Evolutionary conservation across 208 protist genomes (phyloP).

Genomic region (Wallacemonas collosoma): DNA sequence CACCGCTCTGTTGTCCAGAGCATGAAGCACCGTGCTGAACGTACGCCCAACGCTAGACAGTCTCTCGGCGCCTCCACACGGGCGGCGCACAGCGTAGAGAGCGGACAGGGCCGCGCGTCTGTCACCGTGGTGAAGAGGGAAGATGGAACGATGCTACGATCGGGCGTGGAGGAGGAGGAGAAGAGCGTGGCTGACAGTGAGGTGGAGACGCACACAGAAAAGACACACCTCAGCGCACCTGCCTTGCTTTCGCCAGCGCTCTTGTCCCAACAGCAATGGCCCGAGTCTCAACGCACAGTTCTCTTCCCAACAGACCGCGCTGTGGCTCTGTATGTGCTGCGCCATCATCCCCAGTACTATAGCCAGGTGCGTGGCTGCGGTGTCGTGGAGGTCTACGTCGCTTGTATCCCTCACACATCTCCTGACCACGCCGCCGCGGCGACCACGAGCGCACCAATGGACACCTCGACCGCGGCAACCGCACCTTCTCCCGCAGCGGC

Average conservation of each 20-base stretch:
- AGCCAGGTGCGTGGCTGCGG: conserved; percentile 58
- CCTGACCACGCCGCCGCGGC: too few relatives aligned
- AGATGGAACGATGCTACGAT: too few relatives aligned
- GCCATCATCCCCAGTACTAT: conserved; percentile 73
- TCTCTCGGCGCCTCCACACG: too few relatives aligned
- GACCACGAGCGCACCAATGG: not conserved
- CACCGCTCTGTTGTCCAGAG: conserved; percentile 22
- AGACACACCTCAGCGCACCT: too few relatives aligned
- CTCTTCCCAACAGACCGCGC: conserved; percentile 55
- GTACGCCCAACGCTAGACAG: too few relatives aligned
- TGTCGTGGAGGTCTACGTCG: conserved; percentile 56
- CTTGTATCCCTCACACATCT: not conserved
- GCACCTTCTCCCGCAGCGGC: not conserved
- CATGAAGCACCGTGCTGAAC: not conserved
- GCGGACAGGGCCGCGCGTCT: too few relatives aligned
- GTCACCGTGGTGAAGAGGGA: too few relatives aligned
- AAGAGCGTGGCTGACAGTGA: too few relatives aligned
- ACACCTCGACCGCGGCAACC: not conserved
- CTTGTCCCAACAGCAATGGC: conserved; percentile 1
- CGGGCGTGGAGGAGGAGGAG: too few relatives aligned
- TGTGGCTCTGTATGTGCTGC: conserved; percentile 49
- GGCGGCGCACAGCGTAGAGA: too few relatives aligned
- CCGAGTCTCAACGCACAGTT: conserved; percentile 28
- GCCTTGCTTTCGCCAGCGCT: too few relatives aligned
- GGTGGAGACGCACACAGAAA: too few relatives aligned